Evolutionary conservation across 1,139 yeast species (phyloP), one percentile per base, ranked within the genome.

Genomic region (Yamadazyma mexicana): DNA sequence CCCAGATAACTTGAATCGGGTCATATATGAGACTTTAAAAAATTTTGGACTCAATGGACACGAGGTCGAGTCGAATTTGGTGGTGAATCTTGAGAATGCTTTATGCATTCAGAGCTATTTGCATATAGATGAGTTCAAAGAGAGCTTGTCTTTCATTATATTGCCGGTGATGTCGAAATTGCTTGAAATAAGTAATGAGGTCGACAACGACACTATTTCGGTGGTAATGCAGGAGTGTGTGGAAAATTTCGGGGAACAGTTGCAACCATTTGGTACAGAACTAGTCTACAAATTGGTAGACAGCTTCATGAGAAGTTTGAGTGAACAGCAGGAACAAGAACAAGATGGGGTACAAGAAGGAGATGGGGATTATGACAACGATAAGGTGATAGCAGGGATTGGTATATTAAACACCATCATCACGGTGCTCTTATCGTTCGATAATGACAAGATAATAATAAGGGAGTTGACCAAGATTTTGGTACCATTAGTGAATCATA

Each of bases 151-250:
- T 1, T 59, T 75, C 4, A 79, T 83, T 32, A 84, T 92, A 40
- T 77, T 92, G 25, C 87, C 87, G 31, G 81, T 91, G 2, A 87
- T 92, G 89, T 87, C 88, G 42, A 81, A 79, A 50, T 66, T 92
- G 42, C 69, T 92, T 50, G 79, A 77, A 20, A 66, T 92, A 35
- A 83, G 95, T 7, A 85, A 87, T 56, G 83, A 83, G 47, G 79
- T 91, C 46, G 98, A 92, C 53, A 83, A 85, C 46, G 98, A 92
- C 58, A 79, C 92, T 2, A 76, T 92, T 28, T 80, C 95, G 14
- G 87, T 85, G 27, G 96, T 92, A 12, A 88, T 92, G 86, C 98
- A 92, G 66, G 97, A 91, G 53, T 84, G 95, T 59, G 98, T 92
- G 17, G 97, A 91, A 55, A 81, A 78, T 42, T 92, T 85, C 60